These are phyloP conservation scores for Glaciozyma martinii DNA, from an alignment of 768 basidiomycete genomes.

Conservation along the genomic window DNA sequence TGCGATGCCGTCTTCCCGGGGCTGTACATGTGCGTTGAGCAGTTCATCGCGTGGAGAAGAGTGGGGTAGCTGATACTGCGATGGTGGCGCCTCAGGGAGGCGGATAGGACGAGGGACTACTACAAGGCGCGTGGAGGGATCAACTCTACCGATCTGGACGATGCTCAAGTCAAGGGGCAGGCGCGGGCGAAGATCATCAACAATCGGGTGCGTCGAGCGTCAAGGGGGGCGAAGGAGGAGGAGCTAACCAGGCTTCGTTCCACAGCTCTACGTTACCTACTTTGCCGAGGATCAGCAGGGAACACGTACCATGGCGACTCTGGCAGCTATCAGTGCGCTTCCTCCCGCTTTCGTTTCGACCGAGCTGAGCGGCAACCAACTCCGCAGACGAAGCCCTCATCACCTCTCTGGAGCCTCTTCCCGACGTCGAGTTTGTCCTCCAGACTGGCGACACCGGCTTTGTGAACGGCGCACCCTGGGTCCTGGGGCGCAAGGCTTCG, in stretches of 20 bases:
- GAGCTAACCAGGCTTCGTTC: too few species aligned
- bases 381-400: constrained; percentile 25
- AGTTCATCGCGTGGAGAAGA: not conserved
- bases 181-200: constrained; percentile 24
- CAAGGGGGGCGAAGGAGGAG: not conserved
- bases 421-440: constrained; percentile 32
- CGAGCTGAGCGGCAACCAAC: not conserved
- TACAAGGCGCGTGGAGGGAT: constrained; percentile 15
- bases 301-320: constrained; percentile 15
- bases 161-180: constrained; percentile 14
- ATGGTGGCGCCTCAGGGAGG: constrained; percentile 8
- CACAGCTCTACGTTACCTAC: constrained; percentile 17
- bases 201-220: constrained; percentile 5
- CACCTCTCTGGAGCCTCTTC: constrained; percentile 26
- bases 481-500: constrained; percentile 8
- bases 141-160: constrained; percentile 16
- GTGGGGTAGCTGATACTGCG: not conserved
- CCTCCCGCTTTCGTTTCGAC: not conserved
- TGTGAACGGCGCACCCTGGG: constrained; percentile 21
- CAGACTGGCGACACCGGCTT: constrained; percentile 24
- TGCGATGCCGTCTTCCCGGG: constrained; percentile 24
- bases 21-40: constrained; percentile 17
- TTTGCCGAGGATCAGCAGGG: constrained; percentile 13
- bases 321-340: constrained; percentile 23
- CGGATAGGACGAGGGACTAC: constrained; percentile 16